phyloP scores from a whole-genome alignment of 768 basidiomycete genomes.

The Collybia sordida region DNA sequence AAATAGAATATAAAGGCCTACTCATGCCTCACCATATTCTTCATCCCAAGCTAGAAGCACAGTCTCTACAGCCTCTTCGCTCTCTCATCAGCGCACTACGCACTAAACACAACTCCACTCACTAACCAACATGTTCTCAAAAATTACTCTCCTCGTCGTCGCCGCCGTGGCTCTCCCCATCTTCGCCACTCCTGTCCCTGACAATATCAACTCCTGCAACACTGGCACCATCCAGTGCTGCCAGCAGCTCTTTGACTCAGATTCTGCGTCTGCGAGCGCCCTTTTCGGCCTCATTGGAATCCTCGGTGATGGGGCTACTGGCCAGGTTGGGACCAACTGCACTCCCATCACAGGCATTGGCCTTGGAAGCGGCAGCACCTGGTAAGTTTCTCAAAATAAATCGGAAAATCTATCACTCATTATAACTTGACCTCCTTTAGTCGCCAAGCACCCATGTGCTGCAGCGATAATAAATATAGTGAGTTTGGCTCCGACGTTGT shows the following conservation, averaged over 20 bases:
- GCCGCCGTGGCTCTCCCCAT: not conserved
- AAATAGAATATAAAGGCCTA: too few relatives aligned
- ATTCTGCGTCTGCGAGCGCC: not conserved
- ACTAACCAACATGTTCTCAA: too few relatives aligned
- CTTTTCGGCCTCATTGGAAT: not conserved
- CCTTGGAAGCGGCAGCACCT: not conserved
- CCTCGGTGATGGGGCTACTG: not conserved
- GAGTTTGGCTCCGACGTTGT: not conserved
- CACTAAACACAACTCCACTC: too few relatives aligned
- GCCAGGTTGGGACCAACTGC: not conserved
- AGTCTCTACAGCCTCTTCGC: too few relatives aligned
- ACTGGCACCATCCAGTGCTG: conserved; percentile 6
- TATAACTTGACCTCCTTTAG: not conserved
- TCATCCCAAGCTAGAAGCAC: too few relatives aligned
- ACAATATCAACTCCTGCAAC: conserved; percentile 1
- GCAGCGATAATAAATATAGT: not conserved
- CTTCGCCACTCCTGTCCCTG: not conserved
- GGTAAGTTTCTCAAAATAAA: not conserved
- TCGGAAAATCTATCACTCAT: not conserved
- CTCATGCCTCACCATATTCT: too few relatives aligned
- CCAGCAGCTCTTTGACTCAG: not conserved
- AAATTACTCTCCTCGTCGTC: not conserved
- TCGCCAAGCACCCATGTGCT: conserved; percentile 2
- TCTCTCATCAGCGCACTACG: too few relatives aligned
- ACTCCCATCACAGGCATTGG: not conserved